phyloP scores from a whole-genome alignment of 306 rosid genomes.

The Sicyos baderoa region DNA sequence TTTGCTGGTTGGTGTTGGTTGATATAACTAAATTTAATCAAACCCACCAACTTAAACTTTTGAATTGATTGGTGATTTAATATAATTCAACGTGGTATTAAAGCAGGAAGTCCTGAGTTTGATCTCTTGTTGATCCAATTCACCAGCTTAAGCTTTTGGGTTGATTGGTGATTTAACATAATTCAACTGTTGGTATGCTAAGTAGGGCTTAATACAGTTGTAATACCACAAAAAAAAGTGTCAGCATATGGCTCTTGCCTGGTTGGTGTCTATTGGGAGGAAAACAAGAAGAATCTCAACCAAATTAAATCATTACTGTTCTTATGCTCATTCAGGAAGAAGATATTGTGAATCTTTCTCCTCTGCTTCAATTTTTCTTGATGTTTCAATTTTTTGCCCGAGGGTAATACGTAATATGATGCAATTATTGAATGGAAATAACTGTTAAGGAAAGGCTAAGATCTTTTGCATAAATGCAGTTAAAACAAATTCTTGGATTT shows the following conservation, averaged over 20 bases:
- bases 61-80: too few relatives aligned
- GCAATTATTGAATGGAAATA: conserved; percentile 6
- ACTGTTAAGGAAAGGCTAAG: neutral
- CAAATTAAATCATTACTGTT: neutral
- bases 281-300: neutral
- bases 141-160: too few relatives aligned
- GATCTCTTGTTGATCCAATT: too few relatives aligned
- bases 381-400: neutral
- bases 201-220: neutral
- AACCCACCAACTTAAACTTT: too few relatives aligned
- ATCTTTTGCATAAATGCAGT: neutral
- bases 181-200: neutral
- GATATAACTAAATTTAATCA: too few relatives aligned
- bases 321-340: neutral
- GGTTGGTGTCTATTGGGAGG: neutral
- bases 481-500: neutral
- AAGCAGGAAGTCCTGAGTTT: too few relatives aligned
- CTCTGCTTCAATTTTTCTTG: neutral
- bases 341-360: conserved; percentile 1
- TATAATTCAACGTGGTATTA: too few relatives aligned
- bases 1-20: conserved; percentile 1
- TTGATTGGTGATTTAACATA: too few relatives aligned
- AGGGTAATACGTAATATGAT: neutral
- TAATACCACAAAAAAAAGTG: neutral
- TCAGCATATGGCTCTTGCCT: conserved; percentile 9